Evolutionary conservation across 2,329 filamentous ascomycete genomes (phyloP), one percentile per base, ranked within the genome.

Genomic region (Alternaria ventricosa): DNA sequence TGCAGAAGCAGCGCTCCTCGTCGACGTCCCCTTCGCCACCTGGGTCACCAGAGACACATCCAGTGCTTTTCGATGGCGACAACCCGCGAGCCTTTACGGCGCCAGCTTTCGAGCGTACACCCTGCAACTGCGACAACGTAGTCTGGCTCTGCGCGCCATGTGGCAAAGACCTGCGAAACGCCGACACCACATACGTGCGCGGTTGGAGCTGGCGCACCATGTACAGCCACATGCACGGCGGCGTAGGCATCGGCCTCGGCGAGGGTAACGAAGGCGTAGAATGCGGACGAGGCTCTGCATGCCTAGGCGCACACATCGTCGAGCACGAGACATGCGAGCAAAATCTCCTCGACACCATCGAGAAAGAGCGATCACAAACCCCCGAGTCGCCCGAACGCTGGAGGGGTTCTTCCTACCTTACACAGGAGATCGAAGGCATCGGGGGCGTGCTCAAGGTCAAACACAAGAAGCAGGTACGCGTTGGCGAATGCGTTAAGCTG

Each of bases 131-230:
- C 68, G 79, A 81, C 41, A 81, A 87, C 10, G 86, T 87, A 5
- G 88, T 96, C 50, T 97, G 93, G 92, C 88, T 97, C 25, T 98
- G 94, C 79, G 88, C 92, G 67, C 89, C 91, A 2, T 97, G 95
- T 71, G 93, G 94, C 2, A 88, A 90, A 65, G 87, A 88, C 58
- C 88, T 96, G 56, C 84, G 87, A 23, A 83, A 82, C 33, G 81
- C 82, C 12, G 88, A 90, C 67, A 87, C 84, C 6, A 87, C 84
- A 13, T 90, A 90, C 73, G 78, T 84, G 46, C 84, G 87, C 5
- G 92, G 94, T 58, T 97, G 94, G 94, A 91, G 89, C 65, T 97
- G 94, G 94, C 90, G 94, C 55, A 92, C 88, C 44, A 89, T 93
- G 23, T 97, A 97, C 78, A 90, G 90, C 41, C 85, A 85, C 15